Evolutionary conservation across 805 yeast genomes (phyloP).

Genomic region (Lachancea dasiensis): DNA sequence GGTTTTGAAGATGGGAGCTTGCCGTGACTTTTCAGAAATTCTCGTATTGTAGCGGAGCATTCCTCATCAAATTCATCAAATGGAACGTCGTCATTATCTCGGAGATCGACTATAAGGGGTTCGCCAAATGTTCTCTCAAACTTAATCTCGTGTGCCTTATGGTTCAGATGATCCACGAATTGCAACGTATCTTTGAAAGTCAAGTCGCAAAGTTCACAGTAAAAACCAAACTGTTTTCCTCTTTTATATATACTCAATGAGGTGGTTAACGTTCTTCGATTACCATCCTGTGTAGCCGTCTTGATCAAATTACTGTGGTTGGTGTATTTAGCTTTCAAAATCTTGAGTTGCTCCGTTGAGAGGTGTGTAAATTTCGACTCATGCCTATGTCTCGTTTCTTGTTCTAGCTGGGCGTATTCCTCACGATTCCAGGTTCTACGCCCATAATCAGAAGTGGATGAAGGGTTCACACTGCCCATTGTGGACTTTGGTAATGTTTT

Average conservation of each 20-base stretch:
- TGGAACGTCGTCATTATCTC: conserved; percentile 39
- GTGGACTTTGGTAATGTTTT: too few relatives aligned
- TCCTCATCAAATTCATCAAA: conserved; percentile 43
- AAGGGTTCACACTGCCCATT: too few relatives aligned
- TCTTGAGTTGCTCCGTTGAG: conserved; percentile 13
- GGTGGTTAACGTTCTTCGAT: conserved; percentile 32
- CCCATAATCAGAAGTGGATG: conserved; percentile 46
- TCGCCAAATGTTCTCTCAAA: conserved; percentile 34
- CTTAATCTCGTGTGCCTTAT: conserved; percentile 55
- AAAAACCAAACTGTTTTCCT: conserved; percentile 74
- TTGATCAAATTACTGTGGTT: conserved; percentile 20
- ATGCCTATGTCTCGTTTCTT: conserved; percentile 24
- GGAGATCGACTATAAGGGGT: conserved; percentile 24
- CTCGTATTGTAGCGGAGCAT: conserved; percentile 33
- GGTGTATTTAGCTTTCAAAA: conserved; percentile 20
- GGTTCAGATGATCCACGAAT: conserved; percentile 76
- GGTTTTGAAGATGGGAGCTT: conserved; percentile 25
- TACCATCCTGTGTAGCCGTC: conserved; percentile 27
- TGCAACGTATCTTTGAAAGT: conserved; percentile 80
- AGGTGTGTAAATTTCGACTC: conserved; percentile 15
- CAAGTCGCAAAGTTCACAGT: conserved; percentile 72
- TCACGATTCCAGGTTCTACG: conserved; percentile 69
- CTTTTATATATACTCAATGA: conserved; percentile 30
- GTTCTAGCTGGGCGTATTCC: conserved; percentile 49
- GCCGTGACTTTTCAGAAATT: conserved; percentile 21